These are phyloP conservation scores for Baorangia bicolor DNA, from an alignment of 768 basidiomycete species.

Conservation along the genomic window DNA sequence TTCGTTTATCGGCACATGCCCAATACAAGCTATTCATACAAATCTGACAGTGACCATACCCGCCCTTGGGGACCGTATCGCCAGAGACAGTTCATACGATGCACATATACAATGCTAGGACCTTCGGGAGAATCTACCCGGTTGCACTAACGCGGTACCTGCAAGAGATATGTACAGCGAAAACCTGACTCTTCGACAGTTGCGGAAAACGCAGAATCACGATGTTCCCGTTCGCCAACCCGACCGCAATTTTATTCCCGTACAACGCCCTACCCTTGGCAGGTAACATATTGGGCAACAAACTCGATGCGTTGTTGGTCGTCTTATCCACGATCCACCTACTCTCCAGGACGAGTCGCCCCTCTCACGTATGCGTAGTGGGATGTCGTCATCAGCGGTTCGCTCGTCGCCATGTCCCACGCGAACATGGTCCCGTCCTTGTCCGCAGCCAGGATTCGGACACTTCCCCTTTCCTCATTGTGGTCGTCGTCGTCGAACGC, in stretches of 20 bases:
- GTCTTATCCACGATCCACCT: slow-evolving; percentile 26
- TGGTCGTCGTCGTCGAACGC: slow-evolving; percentile 20
- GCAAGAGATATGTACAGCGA: background rate
- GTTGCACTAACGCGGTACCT: too few relatives aligned
- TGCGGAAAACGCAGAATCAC: slow-evolving; percentile 27
- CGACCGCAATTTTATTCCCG: slow-evolving; percentile 25
- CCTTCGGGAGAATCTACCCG: too few relatives aligned
- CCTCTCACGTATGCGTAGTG: background rate
- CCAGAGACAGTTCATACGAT: too few relatives aligned
- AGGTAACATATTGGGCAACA: slow-evolving; percentile 32
- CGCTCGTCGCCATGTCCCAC: slow-evolving; percentile 26
- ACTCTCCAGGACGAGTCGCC: slow-evolving; percentile 16
- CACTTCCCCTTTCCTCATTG: background rate
- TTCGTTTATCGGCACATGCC: too few relatives aligned
- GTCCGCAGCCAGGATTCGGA: slow-evolving; percentile 26
- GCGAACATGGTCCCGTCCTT: slow-evolving; percentile 24
- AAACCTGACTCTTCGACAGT: background rate
- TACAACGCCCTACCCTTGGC: slow-evolving; percentile 22
- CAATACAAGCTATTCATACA: too few relatives aligned
- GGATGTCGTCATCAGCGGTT: slow-evolving; percentile 23
- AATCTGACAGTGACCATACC: too few relatives aligned
- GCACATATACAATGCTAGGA: too few relatives aligned
- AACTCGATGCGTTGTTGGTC: slow-evolving; percentile 11
- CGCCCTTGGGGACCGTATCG: too few relatives aligned
- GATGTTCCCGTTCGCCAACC: slow-evolving; percentile 29